Evolutionary conservation across 306 rosid species (phyloP), one percentile per base, ranked within the genome.

Genomic region (Boehmeria nivea): DNA sequence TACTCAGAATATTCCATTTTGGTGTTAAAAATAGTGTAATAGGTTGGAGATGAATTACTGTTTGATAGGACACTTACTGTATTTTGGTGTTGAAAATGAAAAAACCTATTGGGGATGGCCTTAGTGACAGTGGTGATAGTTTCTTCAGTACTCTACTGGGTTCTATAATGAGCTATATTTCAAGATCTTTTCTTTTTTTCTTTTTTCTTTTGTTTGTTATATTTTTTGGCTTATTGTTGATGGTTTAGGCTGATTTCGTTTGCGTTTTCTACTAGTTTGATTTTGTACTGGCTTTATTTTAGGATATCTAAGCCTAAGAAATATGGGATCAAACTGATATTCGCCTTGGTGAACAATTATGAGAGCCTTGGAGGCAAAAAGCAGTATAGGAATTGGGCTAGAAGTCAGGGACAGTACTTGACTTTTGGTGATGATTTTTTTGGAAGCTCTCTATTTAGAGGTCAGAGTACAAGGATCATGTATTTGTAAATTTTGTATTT

Each of bases 301-400:
- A n/a, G n/a, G 31, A 34, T 90, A 58, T 67, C 84, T 27, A 95
- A 86, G 85, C 95, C 95, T 20, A 76, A 90, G 79, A 86, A 64
- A 65, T 33, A 79, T 14, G 86, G 90, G 34, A 84, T 90, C 66
- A 90, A 86, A 82, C 86, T 90, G 14, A 86, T 86, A 62, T 62
- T 90, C 60, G 83, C 95, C 53, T 90, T 90, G 72, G 97, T 81
- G 53, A 90, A 90, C 79, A 90, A 90, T 54, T 90, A 90, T 47
- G 97, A 86, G 27, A 82, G 68, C 60, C 80, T 90, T 65, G 97
- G 94, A 47, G 97, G 95, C 47, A 90, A 84, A 69, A 83, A 84
- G 72, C 97, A 90, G 80, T 90, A 90, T 68, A 95, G 86, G 75
- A 82, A 83, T 43, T 90, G 97, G 97, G 94, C 84, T 61, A 83